Base-by-base conservation (phyloP, 192 early-diverging fungal genomes). In the Coemansia sp. region DNA sequence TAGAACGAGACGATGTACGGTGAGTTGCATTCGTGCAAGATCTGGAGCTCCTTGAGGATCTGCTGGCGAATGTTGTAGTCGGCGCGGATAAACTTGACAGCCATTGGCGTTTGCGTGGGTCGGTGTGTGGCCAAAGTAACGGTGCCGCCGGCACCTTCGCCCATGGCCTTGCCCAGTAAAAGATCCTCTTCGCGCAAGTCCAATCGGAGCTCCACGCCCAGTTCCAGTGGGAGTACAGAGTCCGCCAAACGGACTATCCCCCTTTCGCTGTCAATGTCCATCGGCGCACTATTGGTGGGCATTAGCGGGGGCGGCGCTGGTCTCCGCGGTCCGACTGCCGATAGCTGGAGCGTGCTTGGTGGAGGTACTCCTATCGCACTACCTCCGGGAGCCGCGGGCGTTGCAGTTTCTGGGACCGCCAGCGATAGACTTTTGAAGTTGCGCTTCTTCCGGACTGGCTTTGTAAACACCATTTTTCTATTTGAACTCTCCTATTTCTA, bases 1-100 rank as follows among this genome's bases (percentile, higher is more conserved):
- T 96, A 99, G 72, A 95, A 99, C 35, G 90, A 90, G 34, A 99
- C 95, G 68, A 98, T 98, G 69, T 97, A 92, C 62, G 89, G 89
- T 36, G 91, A 93, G 68, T 92, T 92, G 80, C 95, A 98, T 65
- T 95, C 93, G 74, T 96, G 93, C 75, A 98, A 86, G 73, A 98
- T 93, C 72, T 94, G 90, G 55, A 99, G 86, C 75, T 99, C 97
- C 45, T 94, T 89, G 67, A 95, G 81, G 59, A 99, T 93, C 77
- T 95, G 92, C 80, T 92, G 93, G 69, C 83, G 91, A 70, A 87
- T 87, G 65, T 70, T 87, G 59, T 82, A 84, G 67, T 90, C 88
- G 11, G 87, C 88, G n/a, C 79, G 66, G 46, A 81, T 76, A 43
- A 76, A 75, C 91, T 99, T 99, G 69, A 90, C 84, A 9, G 96